Percentiles rank a stretch among this genome's conserved stretches.
Conservation (phyloP, 176 grass and related monocot species). For the Lolium perenne region DNA sequence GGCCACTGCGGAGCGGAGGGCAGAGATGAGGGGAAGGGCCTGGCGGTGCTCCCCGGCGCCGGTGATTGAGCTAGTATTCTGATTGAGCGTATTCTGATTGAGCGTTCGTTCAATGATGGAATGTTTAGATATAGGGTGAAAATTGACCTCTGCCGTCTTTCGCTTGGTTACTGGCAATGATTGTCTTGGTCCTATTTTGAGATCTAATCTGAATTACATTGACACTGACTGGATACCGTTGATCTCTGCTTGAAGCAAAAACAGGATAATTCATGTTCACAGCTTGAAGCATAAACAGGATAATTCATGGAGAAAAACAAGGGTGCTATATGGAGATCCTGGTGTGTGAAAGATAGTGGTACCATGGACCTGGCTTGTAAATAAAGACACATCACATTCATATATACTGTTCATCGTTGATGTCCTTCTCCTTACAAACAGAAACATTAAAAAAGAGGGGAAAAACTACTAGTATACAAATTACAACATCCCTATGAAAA, state of each 20-base stretch:
- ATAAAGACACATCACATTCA: slow-evolving; percentile 40
- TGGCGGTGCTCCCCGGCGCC: too few relatives aligned
- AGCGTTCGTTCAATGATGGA: too few relatives aligned
- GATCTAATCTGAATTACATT: slow-evolving; percentile 2
- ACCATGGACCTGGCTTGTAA: slow-evolving; percentile 31
- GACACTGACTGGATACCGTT: background rate
- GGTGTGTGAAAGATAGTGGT: slow-evolving; percentile 29
- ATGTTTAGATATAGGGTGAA: too few relatives aligned
- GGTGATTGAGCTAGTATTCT: too few relatives aligned
- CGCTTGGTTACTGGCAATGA: too few relatives aligned
- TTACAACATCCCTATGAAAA: too few relatives aligned
- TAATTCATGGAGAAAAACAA: slow-evolving; percentile 15
- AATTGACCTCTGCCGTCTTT: too few relatives aligned
- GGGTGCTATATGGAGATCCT: slow-evolving; percentile 14
- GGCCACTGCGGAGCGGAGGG: too few relatives aligned
- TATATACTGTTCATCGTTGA: slow-evolving; percentile 13
- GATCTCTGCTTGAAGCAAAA: background rate
- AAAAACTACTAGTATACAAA: background rate
- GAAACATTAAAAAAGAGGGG: background rate
- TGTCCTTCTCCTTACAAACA: background rate
- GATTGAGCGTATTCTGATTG: too few relatives aligned
- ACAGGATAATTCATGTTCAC: background rate
- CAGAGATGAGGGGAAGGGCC: too few relatives aligned
- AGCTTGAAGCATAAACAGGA: background rate
- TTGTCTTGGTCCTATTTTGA: slow-evolving; percentile 31